Evolutionary conservation across 164 flowering plant genomes (phyloP).

Genomic region (Vitis rotundifolia): DNA sequence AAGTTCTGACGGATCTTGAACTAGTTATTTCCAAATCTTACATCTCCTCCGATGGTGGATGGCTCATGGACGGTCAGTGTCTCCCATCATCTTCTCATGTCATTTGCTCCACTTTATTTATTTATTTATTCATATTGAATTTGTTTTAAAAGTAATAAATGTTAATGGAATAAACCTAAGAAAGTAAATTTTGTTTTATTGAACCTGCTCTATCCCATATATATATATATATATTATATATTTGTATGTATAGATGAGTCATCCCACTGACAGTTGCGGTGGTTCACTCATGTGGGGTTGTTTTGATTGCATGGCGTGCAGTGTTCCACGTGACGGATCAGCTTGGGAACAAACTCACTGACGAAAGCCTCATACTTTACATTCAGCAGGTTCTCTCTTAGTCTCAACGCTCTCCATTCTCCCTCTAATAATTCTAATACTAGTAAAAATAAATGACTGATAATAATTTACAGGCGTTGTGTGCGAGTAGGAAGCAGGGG

Average conservation of each 20-base stretch:
- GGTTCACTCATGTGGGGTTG: conserved; percentile 16
- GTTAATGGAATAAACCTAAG: no score
- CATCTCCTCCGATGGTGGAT: conserved; percentile 89
- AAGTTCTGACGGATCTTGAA: conserved; percentile 90
- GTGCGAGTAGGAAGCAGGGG: conserved; percentile 41
- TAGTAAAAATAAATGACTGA: background rate
- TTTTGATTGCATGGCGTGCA: conserved; percentile 37
- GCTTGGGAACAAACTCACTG: conserved; percentile 69
- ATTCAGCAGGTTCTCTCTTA: conserved; percentile 65
- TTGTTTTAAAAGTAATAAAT: no score
- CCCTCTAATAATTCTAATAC: background rate
- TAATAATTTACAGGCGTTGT: conserved; percentile 48
- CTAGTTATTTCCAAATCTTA: conserved; percentile 87
- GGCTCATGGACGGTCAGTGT: conserved; percentile 93
- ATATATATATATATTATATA: no score
- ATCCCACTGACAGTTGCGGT: conserved; percentile 1
- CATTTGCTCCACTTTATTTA: no score
- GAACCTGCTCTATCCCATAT: no score
- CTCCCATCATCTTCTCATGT: background rate
- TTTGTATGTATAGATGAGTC: background rate
- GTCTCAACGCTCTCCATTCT: background rate
- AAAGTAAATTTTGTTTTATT: no score
- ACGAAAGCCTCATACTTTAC: conserved; percentile 69
- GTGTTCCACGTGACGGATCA: conserved; percentile 94
- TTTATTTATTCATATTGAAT: no score